Evolutionary conservation across 2,329 filamentous ascomycete species (phyloP), one percentile per base, ranked within the genome.

Genomic region (Cordyceps fumosorosea): DNA sequence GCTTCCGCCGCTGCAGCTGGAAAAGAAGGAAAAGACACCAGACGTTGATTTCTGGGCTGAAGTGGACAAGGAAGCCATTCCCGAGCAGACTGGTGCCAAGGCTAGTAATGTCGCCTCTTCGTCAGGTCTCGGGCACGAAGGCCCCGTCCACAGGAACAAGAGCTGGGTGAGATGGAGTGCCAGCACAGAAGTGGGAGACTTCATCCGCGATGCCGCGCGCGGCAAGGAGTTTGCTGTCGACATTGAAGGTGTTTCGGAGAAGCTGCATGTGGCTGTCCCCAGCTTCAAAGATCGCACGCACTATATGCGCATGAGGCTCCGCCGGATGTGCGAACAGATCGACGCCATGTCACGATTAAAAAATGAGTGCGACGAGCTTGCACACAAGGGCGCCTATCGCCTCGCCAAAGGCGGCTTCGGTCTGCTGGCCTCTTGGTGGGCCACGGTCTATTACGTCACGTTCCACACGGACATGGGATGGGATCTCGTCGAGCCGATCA

Each of bases 211-310:
- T 71, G 92, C 93, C 0, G 90, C 92, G 0, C 81, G 90, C 3
- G 90, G 90, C 0, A 86, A 90, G 60, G 91, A 96, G 70, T 96
- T 97, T 70, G 86, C 89, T 3, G 86, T 97, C 50, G 85, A 89
- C 59, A 90, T 97, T 62, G 89, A 96, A 71, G 90, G 90, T 0
- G 76, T 79, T 62, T 66, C 73, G 12, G 67, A 75, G 16, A 85
- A 91, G 67, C 88, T 96, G 67, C 83, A 86, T 18, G 88, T 96
- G 7, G 87, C 85, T 0, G 92, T 96, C 11, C 93, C 93, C 0
- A 91, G 88, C 53, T 97, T 96, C 81, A 85, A 87, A 64, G 92
- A 97, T 71, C 82, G 93, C n/a, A 97, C 93, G 0, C 89, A 93
- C 74, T 96, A 93, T 74, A 83, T 96, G 70, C 86, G 93, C 10